Percentiles rank a stretch among this genome's conserved stretches.
These are phyloP conservation scores for Candida sonorensis DNA, from an alignment of 805 yeast species.

Conservation along the genomic window DNA sequence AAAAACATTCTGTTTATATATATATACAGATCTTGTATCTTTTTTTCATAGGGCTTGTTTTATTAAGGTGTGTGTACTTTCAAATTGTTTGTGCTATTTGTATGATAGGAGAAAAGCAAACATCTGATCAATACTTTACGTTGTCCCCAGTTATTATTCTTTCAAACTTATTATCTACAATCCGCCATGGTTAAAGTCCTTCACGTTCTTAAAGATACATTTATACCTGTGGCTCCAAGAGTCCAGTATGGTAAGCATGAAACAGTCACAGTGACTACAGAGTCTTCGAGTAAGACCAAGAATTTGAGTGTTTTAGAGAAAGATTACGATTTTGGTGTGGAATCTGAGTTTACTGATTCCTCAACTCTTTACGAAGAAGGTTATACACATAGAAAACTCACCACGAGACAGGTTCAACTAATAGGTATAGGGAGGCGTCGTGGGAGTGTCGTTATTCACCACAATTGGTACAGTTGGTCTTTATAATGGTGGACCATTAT, in stretches of 20 bases:
- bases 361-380: slow-evolving; percentile 1
- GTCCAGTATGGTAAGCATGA: not conserved
- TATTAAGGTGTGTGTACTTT: too few relatives aligned
- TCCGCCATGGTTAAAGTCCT: too few relatives aligned
- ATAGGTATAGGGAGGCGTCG: slow-evolving; percentile 33
- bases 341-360: not conserved
- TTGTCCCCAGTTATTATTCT: too few relatives aligned
- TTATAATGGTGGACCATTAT: slow-evolving; percentile 36
- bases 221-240: slow-evolving; percentile 5
- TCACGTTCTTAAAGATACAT: slow-evolving; percentile 5
- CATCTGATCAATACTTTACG: too few relatives aligned
- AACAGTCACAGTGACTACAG: not conserved
- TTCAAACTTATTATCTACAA: too few relatives aligned
- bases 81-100: too few relatives aligned
- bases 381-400: slow-evolving; percentile 22
- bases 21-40: too few relatives aligned
- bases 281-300: not conserved
- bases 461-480: slow-evolving; percentile 36
- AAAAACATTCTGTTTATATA: too few relatives aligned
- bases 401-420: slow-evolving; percentile 34
- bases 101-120: too few relatives aligned
- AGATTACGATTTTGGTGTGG: too few relatives aligned
- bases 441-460: slow-evolving; percentile 32
- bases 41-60: too few relatives aligned
- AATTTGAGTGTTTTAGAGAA: not conserved